phyloP scores from a whole-genome alignment of 192 early-diverging fungal genomes.

The Entomortierella parvispora region DNA sequence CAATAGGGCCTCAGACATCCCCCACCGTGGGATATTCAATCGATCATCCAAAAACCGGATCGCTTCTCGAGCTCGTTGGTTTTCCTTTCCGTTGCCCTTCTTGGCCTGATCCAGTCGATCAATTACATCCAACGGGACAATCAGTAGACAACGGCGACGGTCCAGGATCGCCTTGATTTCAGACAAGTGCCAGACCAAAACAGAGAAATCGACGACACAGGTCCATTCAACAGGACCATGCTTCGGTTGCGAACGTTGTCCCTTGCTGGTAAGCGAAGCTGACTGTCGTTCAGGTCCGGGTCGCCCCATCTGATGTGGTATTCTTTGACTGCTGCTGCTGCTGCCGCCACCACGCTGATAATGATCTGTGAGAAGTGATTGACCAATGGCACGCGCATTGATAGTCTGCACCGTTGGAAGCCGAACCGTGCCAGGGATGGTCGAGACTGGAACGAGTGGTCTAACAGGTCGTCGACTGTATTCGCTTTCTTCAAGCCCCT shows the following conservation, averaged over 20 bases:
- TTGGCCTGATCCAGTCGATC: conserved; percentile 64
- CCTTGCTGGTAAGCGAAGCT: too few relatives aligned
- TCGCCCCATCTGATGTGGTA: conserved; percentile 2
- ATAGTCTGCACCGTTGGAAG: neutral
- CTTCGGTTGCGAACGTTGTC: neutral
- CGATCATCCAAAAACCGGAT: conserved; percentile 61
- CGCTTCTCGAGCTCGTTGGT: conserved; percentile 61
- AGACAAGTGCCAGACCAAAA: conserved; percentile 56
- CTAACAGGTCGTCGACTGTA: conserved; percentile 7
- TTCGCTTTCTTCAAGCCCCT: conserved; percentile 16
- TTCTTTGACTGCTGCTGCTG: too few relatives aligned
- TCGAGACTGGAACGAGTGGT: too few relatives aligned
- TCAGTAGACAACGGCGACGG: conserved; percentile 53
- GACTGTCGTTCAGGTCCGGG: neutral
- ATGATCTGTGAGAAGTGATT: conserved; percentile 32
- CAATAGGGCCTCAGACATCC: conserved; percentile 46
- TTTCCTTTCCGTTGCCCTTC: conserved; percentile 61
- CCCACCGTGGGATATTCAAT: conserved; percentile 23
- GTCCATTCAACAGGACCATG: conserved; percentile 19
- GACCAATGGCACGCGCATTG: conserved; percentile 5
- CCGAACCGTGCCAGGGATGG: conserved; percentile 1
- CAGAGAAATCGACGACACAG: conserved; percentile 60
- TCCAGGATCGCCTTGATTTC: conserved; percentile 59
- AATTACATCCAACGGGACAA: conserved; percentile 67
- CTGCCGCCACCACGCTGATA: conserved; percentile 19